Evolutionary conservation across 176 grass and related monocot genomes (phyloP).

Genomic region (Raddia distichophylla): DNA sequence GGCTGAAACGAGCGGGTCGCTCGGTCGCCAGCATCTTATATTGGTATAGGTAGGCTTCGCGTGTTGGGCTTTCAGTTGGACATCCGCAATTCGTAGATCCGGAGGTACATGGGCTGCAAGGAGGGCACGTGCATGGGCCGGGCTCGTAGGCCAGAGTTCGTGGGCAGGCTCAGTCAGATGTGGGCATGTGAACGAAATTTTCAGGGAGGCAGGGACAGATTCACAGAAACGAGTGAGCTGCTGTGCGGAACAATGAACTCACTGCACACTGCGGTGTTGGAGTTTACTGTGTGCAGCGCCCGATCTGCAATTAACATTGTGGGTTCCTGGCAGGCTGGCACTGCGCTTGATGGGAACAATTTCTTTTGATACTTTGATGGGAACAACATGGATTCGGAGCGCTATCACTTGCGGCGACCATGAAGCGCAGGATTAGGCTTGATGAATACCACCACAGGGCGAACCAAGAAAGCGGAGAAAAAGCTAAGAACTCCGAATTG

Average conservation of each 20-base stretch:
- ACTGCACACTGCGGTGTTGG: not conserved
- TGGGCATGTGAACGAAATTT: not conserved
- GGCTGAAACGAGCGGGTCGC: not conserved
- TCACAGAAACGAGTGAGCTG: not conserved
- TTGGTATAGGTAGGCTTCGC: not conserved
- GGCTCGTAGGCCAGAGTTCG: not conserved
- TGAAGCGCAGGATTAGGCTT: not conserved
- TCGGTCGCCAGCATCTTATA: not conserved
- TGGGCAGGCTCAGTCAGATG: not conserved
- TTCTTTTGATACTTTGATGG: not conserved
- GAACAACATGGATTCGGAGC: not conserved
- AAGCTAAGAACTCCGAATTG: too few species aligned
- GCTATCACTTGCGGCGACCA: not conserved
- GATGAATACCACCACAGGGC: too few species aligned
- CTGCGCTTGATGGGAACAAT: not conserved
- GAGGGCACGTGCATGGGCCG: not conserved
- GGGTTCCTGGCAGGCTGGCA: not conserved
- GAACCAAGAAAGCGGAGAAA: too few species aligned
- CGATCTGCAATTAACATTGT: not conserved
- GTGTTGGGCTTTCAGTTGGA: conserved; percentile 12
- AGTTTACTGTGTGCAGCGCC: not conserved
- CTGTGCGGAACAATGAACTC: not conserved
- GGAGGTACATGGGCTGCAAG: not conserved
- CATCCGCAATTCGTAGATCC: not conserved
- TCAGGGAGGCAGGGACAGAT: not conserved